Percentiles rank a stretch among this genome's conserved stretches.
phyloP scores from a whole-genome alignment of 306 rosid species.

The Cicer arietinum region DNA sequence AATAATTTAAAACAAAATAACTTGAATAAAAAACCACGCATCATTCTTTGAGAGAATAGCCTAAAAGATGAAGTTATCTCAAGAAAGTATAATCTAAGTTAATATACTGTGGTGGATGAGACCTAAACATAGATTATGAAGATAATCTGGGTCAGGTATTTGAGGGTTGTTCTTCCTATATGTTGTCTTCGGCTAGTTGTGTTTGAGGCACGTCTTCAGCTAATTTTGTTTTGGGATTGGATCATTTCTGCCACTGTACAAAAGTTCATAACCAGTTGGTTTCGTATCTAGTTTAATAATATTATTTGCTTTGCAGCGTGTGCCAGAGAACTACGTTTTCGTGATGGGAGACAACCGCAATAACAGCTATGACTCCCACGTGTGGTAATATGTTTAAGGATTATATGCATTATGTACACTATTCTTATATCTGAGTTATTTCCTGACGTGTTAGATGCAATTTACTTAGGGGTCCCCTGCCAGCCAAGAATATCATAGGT shows the following conservation, averaged over 20 bases:
- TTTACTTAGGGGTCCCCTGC: constrained; percentile 86
- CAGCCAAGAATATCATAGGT: constrained; percentile 91
- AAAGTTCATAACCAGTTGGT: background rate
- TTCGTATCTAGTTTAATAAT: constrained; percentile 25
- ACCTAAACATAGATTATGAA: no score
- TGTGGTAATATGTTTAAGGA: constrained; percentile 66
- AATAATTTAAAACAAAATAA: background rate
- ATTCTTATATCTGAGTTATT: constrained; percentile 21
- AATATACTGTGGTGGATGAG: no score
- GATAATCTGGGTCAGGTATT: no score
- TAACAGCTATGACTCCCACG: constrained; percentile 97
- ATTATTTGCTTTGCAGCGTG: constrained; percentile 60
- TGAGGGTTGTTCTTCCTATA: no score
- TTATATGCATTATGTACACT: constrained; percentile 1
- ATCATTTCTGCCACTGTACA: background rate
- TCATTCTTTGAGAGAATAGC: background rate
- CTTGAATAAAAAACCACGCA: background rate
- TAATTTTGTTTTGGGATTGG: background rate
- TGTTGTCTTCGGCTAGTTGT: no score
- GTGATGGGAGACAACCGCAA: constrained; percentile 99
- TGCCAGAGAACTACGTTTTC: constrained; percentile 82
- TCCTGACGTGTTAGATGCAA: constrained; percentile 29
- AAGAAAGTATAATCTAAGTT: no score
- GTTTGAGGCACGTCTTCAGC: no score
- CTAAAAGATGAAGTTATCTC: no score